Base-by-base conservation (phyloP, 2,329 filamentous ascomycete species). In the Ascochyta clinopodiicola region DNA sequence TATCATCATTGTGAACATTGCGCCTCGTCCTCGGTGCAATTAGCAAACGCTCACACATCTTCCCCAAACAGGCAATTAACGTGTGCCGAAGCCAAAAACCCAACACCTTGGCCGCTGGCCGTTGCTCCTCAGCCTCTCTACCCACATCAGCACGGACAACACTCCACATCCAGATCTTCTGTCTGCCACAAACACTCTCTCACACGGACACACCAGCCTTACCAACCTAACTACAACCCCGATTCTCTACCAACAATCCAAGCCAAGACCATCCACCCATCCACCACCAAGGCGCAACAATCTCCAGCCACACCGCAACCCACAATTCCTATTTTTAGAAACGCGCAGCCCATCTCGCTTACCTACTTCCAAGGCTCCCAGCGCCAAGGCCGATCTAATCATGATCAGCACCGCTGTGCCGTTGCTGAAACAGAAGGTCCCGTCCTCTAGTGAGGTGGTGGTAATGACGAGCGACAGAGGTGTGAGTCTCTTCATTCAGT, bases 321-420 rank as follows among this genome's bases (percentile, higher is more conserved):
- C 22, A 24, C 22, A 6, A 2, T 24, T 24, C 22, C 46, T 39
- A 51, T 51, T 51, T 51, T 46, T 51, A 51, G 12, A 1, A 6
- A 29, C 25, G 25, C 25, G 9, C 25, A 29, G 17, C 36, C 15
- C 8, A 17, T 9, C 36, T 56, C 46, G 52, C 52, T 51, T 56
- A 24, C 46, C 17, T 17, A 17, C 17, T 17, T 17, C 17, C 17
- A 17, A 24, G 22, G 22, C 22, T 24, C 22, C 45, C 40, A 36
- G 17, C 25, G 52, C 52, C 52, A 56, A 56, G 52, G 13, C 17
- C 37, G 42, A 50, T 56, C 46, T 51, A 46, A 56, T 43, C 46
- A 51, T 6, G 52, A 56, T 50, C 52, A 37, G 32, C 47, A 43
- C 42, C 36, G 46, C 17, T 42, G 31, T 1, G 32, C 36, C 31